phyloP scores from a whole-genome alignment of 495 filamentous ascomycete genomes.

The Annulohypoxylon moriforme region DNA sequence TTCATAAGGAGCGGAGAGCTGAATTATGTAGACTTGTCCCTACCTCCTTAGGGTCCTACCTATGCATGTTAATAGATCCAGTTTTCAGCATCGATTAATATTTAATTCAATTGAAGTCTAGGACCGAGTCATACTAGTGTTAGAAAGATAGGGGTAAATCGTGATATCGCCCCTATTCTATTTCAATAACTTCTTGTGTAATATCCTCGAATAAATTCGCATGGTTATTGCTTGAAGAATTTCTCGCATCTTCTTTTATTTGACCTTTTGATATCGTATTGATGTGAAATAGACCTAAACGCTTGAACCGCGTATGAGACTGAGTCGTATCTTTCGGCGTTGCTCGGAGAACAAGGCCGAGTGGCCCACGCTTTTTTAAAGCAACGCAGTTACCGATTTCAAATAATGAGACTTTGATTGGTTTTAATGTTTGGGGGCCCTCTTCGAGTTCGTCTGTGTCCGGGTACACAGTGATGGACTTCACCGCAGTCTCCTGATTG shows the following conservation, averaged over 20 bases:
- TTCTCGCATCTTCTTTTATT: background rate
- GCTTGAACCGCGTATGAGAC: background rate
- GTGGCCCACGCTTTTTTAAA: background rate
- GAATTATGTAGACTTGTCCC: background rate
- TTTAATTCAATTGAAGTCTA: background rate
- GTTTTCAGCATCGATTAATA: background rate
- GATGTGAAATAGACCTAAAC: slow-evolving; percentile 12
- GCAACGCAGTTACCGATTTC: slow-evolving; percentile 9
- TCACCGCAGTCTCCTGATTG: background rate
- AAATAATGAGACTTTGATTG: slow-evolving; percentile 8
- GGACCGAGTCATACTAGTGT: background rate
- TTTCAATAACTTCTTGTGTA: background rate
- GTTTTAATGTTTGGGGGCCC: background rate
- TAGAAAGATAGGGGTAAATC: background rate
- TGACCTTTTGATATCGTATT: background rate
- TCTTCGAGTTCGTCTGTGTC: slow-evolving; percentile 6
- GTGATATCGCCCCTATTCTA: background rate
- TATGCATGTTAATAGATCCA: no score
- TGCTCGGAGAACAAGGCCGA: slow-evolving; percentile 9
- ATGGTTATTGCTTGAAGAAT: background rate
- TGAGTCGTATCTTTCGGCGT: background rate
- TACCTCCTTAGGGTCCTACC: no score
- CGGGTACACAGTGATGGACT: background rate
- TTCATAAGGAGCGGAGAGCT: background rate
- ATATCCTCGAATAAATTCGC: background rate